Evolutionary conservation across 441 rosid species (phyloP), one percentile per base, ranked within the genome.

Genomic region (Populus hybrid): DNA sequence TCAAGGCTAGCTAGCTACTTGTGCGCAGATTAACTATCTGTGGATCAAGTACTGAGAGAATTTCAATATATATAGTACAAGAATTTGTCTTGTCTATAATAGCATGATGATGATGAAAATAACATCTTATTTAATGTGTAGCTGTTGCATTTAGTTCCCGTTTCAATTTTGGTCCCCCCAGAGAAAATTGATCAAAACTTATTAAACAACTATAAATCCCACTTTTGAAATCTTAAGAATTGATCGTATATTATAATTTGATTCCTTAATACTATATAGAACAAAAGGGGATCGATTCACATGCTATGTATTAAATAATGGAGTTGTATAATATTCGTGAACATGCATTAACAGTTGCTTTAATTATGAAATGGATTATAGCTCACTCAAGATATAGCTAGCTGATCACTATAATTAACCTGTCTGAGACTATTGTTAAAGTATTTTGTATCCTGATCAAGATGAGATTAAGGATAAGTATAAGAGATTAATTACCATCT

Each of bases 401-500:
- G 57, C 57, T 14, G 57, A 14, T 14, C 57, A 3, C 57, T 24
- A 24, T 14, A 34, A 34, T 34, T 34, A 46, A 46, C 57, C 11
- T 46, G 6, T 46, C 57, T 46, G 57, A 46, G 4, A 46, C 57
- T 46, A 46, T 14, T 12, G 18, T 14, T 46, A 46, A 4, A 46
- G 57, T 12, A 46, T 5, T 40, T 12, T 46, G 20, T 46, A 46
- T 46, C 57, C 20, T 46, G 57, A 46, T 46, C 20, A 14, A 46
- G 57, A 12, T 46, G 57, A 46, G 16, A 46, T 68, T 5, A 30
- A 32, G 35, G 40, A 10, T 28, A 35, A 20, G 9, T 42, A 30
- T 42, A 30, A 14, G 10, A 23, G 66, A 20, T 5, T 10, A 83
- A 84, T 69, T 80, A 89, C 94, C 93, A 59, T 91, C 91, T 82